These are phyloP conservation scores for Coccinonectria pachysandricola DNA, from an alignment of 2,329 filamentous ascomycete species.

Conservation along the genomic window DNA sequence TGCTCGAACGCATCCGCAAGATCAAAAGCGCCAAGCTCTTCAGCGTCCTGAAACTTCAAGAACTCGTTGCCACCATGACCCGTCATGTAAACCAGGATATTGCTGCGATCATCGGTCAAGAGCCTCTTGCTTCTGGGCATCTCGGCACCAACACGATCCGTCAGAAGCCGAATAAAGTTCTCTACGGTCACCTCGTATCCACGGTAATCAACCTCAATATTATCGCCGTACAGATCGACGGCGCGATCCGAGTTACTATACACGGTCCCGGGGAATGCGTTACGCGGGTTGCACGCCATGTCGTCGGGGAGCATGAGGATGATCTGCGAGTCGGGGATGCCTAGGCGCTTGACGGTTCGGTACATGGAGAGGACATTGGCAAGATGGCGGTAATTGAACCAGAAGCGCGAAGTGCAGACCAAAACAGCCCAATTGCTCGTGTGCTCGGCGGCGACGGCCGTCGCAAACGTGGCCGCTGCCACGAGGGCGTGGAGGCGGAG, in stretches of 20 bases:
- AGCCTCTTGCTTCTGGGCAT: slow-evolving; percentile 91
- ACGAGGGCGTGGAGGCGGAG: slow-evolving; percentile 38
- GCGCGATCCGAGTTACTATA: slow-evolving; percentile 97
- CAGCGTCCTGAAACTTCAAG: slow-evolving; percentile 94
- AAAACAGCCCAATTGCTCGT: slow-evolving; percentile 99
- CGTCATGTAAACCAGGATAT: slow-evolving; percentile 98
- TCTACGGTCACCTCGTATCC: slow-evolving; percentile 98
- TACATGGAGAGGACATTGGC: slow-evolving; percentile 97
- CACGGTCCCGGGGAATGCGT: slow-evolving; percentile 93
- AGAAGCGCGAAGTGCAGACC: slow-evolving; percentile 97
- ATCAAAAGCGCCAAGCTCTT: slow-evolving; percentile 95
- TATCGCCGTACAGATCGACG: slow-evolving; percentile 93
- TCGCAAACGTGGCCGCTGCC: slow-evolving; percentile 35
- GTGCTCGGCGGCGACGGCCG: slow-evolving; percentile 56
- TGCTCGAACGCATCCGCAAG: slow-evolving; percentile 95
- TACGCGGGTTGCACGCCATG: slow-evolving; percentile 98
- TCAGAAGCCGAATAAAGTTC: slow-evolving; percentile 93
- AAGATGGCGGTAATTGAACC: slow-evolving; percentile 99
- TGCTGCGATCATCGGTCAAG: slow-evolving; percentile 88
- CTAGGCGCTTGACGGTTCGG: slow-evolving; percentile 92
- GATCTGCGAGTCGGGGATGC: slow-evolving; percentile 96
- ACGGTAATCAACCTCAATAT: slow-evolving; percentile 96
- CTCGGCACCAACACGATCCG: slow-evolving; percentile 86
- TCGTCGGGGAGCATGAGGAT: slow-evolving; percentile 99
- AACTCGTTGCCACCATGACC: slow-evolving; percentile 97